Percentiles rank a stretch among this genome's conserved stretches.
Evolutionary conservation across 176 grass and related monocot genomes (phyloP).

Genomic region (Metroxylon sagu): DNA sequence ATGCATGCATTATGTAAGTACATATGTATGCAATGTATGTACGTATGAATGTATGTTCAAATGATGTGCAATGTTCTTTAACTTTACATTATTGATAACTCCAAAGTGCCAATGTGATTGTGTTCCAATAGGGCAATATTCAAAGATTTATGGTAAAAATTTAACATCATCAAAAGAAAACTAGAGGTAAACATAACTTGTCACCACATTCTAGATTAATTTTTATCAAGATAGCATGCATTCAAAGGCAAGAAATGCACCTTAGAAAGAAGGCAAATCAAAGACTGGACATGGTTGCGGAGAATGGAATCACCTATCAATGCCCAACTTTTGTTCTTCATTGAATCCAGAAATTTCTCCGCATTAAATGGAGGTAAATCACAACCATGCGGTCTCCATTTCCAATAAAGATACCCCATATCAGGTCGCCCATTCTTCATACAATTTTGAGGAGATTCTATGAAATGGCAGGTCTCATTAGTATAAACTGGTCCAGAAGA

Average conservation of each 20-base stretch:
- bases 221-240: too few relatives aligned
- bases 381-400: constrained; percentile 78
- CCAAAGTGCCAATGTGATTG: too few relatives aligned
- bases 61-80: too few relatives aligned
- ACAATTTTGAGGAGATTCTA: constrained; percentile 85
- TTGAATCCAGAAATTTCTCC: constrained; percentile 52
- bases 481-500: constrained; percentile 56
- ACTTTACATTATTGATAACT: too few relatives aligned
- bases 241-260: constrained; percentile 15
- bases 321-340: constrained; percentile 65
- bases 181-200: too few relatives aligned
- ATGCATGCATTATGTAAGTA: too few relatives aligned
- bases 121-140: too few relatives aligned
- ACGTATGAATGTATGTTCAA: too few relatives aligned
- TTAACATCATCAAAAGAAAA: too few relatives aligned
- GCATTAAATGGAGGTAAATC: constrained; percentile 46
- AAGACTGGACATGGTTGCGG: constrained; percentile 80
- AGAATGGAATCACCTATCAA: constrained; percentile 89
- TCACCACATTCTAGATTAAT: too few relatives aligned
- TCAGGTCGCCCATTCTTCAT: constrained; percentile 78
- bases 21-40: too few relatives aligned
- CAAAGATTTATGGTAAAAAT: too few relatives aligned
- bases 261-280: constrained; percentile 88
- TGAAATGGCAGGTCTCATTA: constrained; percentile 72
- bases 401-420: constrained; percentile 69